Evolutionary conservation across 805 yeast genomes (phyloP).

Genomic region (Peterozyma toletana): DNA sequence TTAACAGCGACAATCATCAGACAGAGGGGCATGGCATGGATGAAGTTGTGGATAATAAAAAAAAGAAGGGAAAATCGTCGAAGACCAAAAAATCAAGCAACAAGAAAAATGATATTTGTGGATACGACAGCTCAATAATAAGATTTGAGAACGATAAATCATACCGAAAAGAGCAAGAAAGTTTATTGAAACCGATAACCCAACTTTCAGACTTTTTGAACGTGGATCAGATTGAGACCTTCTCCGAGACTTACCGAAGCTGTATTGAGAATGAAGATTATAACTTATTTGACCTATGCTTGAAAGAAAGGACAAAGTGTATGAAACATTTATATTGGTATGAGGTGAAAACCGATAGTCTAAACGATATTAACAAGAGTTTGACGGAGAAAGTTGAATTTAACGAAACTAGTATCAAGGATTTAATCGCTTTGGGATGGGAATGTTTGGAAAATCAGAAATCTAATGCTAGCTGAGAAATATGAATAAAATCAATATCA

Average conservation of each 20-base stretch:
- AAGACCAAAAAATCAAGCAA: conserved; percentile 16
- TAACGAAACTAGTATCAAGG: conserved; percentile 20
- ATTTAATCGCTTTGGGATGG: conserved; percentile 4
- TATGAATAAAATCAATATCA: no score
- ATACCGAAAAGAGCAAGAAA: background rate
- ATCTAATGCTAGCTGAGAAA: background rate
- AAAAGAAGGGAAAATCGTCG: conserved; percentile 11
- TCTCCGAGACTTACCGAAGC: conserved; percentile 8
- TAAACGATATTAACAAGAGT: conserved; percentile 13
- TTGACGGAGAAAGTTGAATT: conserved; percentile 19
- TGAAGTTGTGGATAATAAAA: conserved; percentile 8
- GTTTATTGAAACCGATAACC: conserved; percentile 3
- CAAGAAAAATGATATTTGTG: conserved; percentile 45
- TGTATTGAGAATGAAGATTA: conserved; percentile 7
- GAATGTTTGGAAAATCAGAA: conserved; percentile 2
- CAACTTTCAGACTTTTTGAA: background rate
- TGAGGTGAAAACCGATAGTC: conserved; percentile 22
- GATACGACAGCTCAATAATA: conserved; percentile 27
- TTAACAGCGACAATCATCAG: conserved; percentile 11
- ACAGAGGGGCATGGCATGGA: conserved; percentile 6
- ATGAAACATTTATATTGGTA: conserved; percentile 35
- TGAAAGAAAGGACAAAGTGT: conserved; percentile 50
- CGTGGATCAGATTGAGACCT: conserved; percentile 1
- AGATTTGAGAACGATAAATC: background rate
- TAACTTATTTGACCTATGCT: conserved; percentile 28